Evolutionary conservation across 2,329 filamentous ascomycete species (phyloP), one percentile per base, ranked within the genome.

Genomic region (Nemania bipapillata): DNA sequence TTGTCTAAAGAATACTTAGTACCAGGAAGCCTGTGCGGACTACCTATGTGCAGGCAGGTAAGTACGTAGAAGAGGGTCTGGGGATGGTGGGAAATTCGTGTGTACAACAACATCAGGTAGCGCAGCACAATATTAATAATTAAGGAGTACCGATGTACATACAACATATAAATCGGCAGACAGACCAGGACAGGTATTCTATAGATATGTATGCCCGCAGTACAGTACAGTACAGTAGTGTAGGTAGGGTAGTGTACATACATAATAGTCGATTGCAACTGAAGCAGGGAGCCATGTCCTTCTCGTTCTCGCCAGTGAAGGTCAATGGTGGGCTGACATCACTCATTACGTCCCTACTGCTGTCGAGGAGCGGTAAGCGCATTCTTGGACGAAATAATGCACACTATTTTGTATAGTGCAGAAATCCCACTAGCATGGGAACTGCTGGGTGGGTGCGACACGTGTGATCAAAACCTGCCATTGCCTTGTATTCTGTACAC

Each of bases 321-420:
- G 52, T 62, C 37, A 4, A 32, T 42, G 42, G 35, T 54, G 62
- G 30, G 58, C 62, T 65, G 61, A 68, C 61, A 68, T 68, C 65
- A 68, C 65, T 42, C 20, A 59, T 64, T 59, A 45, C 55, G 49
- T 56, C 40, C 32, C 47, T 30, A 40, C 28, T 24, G 22, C n/a
- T 22, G 6, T 47, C n/a, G 42, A 22, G 40, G 9, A 24, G 32
- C 26, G 61, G 53, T 52, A 55, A 42, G n/a, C 26, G 42, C 55
- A 63, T 53, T 45, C 53, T 58, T 58, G 26, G 32, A 32, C 52
- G 45, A 22, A 32, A 53, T 37, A 49, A 61, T 22, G 28, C 58
- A 20, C n/a, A 20, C 49, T 57, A 54, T n/a, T n/a, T n/a, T n/a
- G n/a, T n/a, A 32, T 35, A 32, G 52, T 50, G 47, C 40, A 56